Base-by-base conservation (phyloP, 345 rosid genomes). In the Eucalyptus viminalis region DNA sequence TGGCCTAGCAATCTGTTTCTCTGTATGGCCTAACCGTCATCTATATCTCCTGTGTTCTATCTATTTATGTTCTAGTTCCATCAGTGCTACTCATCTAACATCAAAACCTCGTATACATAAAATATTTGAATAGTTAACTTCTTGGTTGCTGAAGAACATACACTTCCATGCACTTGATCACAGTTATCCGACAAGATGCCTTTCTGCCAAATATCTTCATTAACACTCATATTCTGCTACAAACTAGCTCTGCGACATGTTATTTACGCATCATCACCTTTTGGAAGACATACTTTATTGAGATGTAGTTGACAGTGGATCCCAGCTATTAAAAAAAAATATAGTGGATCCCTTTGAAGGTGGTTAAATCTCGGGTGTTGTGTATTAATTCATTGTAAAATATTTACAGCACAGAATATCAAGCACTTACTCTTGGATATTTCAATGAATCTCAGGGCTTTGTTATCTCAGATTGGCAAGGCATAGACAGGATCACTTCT, bases 401-500 rank as follows among this genome's bases (percentile, higher is more conserved):
- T 72, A 72, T 19, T 22, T 37, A 37, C 37, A 21, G 3, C 83
- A 72, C 24, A 19, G 45, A 72, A 72, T 72, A 37, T 37, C 45
- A 6, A 72, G 24, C 45, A 19, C 81, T 72, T 72, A 72, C 27
- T 65, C 76, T 72, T 72, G 83, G 83, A 37, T 72, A 37, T 72
- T 72, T 37, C 8, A 24, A 24, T 56, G 9, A 49, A 51, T 19
- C 43, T 37, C 49, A 98, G 99, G 98, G 99, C 87, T 97, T 98
- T 91, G 97, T 97, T 86, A 97, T 96, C 87, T 96, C 99, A 34
- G 99, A 97, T 92, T 97, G 99, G 99, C 92, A 96, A 91, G 99
- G 99, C 21, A 92, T 98, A 90, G 98, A 98, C 89, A 95, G 95
- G 90, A 95, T 98, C 88, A 96, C 99, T 58, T 89, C 95, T 58